These are phyloP conservation scores for Hamamelis virginiana DNA, from an alignment of 164 flowering plant species.

Conservation along the genomic window DNA sequence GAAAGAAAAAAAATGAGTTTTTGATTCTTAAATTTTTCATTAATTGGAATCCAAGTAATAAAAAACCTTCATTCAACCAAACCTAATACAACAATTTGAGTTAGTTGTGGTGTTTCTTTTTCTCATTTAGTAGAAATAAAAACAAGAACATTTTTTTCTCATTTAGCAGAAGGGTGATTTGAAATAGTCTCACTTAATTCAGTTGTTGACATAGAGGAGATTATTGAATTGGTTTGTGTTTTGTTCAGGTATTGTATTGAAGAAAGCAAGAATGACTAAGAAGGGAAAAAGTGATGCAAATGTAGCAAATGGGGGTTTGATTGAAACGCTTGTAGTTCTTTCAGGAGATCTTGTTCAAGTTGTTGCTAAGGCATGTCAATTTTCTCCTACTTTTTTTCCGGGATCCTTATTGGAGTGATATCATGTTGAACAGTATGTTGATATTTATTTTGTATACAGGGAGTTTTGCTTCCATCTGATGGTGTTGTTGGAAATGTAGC, in stretches of 20 bases:
- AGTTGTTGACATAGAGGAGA: neutral
- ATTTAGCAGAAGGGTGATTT: too few species aligned
- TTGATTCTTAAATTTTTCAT: neutral
- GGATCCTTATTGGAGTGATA: neutral
- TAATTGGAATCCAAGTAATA: too few species aligned
- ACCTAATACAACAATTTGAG: too few species aligned
- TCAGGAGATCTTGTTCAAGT: conserved; percentile 79
- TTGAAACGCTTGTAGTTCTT: conserved; percentile 63
- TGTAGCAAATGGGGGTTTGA: conserved; percentile 35
- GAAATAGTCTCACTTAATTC: neutral
- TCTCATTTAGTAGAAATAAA: too few species aligned
- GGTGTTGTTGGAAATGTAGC: conserved; percentile 28
- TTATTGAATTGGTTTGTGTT: conserved; percentile 11
- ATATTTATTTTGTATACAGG: conserved; percentile 33
- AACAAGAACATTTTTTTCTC: too few species aligned
- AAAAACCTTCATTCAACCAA: too few species aligned
- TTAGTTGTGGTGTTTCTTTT: too few species aligned
- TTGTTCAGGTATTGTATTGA: conserved; percentile 61
- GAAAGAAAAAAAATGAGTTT: neutral
- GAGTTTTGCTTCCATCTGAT: conserved; percentile 43
- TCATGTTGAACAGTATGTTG: neutral
- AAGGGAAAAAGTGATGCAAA: conserved; percentile 53
- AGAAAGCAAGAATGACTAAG: conserved; percentile 64
- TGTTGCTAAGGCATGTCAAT: conserved; percentile 54
- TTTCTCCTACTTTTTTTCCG: neutral